Base-by-base conservation (phyloP, 1,284 basidiomycete genomes). In the Singerocomus inundabilis region DNA sequence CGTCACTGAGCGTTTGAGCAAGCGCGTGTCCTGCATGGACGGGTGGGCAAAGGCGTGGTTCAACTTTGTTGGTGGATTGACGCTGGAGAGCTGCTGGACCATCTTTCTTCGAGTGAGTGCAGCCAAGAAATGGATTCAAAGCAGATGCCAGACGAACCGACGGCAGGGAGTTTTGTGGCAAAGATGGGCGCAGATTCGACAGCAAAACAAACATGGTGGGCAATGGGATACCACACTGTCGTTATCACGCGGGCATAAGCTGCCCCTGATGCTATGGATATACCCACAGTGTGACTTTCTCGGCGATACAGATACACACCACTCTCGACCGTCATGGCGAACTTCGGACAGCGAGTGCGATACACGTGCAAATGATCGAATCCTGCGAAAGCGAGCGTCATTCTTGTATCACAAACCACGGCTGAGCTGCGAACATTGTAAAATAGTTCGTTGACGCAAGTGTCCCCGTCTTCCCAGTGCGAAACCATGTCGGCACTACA, bases 401-500 rank as follows among this genome's bases (percentile, higher is more conserved):
- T 45, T 16, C 8, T 26, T 39, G 33, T 28, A 49, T 46, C 49
- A 44, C 15, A 26, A 42, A 38, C 49, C n/a, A 46, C 24, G 34
- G 47, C 36, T 26, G 30, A 42, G 32, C 36, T 46, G 55, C 63
- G 35, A 57, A 66, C 64, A 25, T 68, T 66, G 43, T 60, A 68
- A 52, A 70, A 66, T 10, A 66, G 49, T 44, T 66, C 64, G 34
- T 69, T 49, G 32, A 70, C 39, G 34, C 64, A 66, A 25, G 42
- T 50, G 18, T 66, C 64, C 16, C 64, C 67, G 15, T 70, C 68
- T 51, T 66, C 64, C 64, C 64, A 66, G 34, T 66, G 64, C 2
- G 64, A 70, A 44, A 69, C 49, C 68, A 66, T 62, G 42, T 70
- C 68, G 13, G 68, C 76, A 51, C 75, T 77, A 54, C 41, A 40